These are phyloP conservation scores for Murraya paniculata DNA, from an alignment of 345 rosid genomes.

Conservation along the genomic window DNA sequence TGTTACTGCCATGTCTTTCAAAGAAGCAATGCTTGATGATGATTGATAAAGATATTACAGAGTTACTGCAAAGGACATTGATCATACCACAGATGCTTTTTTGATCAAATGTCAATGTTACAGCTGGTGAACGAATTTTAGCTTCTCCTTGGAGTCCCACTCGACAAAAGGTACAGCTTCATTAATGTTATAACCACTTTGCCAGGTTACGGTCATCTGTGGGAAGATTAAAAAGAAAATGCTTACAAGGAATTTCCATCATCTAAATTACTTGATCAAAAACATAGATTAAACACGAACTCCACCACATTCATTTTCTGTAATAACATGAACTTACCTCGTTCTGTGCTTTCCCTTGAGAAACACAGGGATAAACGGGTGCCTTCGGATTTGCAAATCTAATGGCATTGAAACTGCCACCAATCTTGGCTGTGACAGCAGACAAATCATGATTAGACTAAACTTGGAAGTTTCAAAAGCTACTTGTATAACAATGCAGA, in stretches of 20 bases:
- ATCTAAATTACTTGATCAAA: background rate
- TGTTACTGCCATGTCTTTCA: background rate
- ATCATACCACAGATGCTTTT: conserved; percentile 52
- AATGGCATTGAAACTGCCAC: conserved; percentile 32
- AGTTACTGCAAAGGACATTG: background rate
- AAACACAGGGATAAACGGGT: conserved; percentile 43
- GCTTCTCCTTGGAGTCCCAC: conserved; percentile 33
- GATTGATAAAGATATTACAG: background rate
- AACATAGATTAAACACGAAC: background rate
- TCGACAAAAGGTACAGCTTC: conserved; percentile 47
- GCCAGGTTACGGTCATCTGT: conserved; percentile 56
- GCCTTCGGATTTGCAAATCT: conserved; percentile 42
- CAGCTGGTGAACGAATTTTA: conserved; percentile 36
- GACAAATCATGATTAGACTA: background rate
- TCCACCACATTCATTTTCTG: background rate
- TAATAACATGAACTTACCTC: conserved; percentile 26
- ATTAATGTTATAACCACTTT: conserved; percentile 42
- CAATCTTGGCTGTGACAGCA: conserved; percentile 39
- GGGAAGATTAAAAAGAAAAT: background rate
- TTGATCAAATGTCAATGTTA: conserved; percentile 39
- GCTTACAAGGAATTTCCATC: background rate
- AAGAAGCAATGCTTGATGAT: background rate
- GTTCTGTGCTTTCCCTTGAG: conserved; percentile 50
- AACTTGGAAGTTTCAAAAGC: background rate
- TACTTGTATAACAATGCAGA: background rate